Percentiles rank a stretch among this genome's conserved stretches.
phyloP scores from a whole-genome alignment of 108 stramenopile species.

The Mediolabrus comicus region DNA sequence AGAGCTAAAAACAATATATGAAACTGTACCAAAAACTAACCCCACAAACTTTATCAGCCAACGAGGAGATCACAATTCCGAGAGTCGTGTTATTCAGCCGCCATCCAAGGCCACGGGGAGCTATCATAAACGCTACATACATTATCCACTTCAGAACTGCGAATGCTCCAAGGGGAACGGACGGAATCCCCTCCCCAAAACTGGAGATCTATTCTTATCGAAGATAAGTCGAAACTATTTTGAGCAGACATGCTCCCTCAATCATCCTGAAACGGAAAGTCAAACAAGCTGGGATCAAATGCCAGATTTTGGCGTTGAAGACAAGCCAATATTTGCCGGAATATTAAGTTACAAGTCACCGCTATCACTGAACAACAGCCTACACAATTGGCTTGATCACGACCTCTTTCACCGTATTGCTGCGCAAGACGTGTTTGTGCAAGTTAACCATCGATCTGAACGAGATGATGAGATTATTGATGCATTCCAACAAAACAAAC shows the following conservation, averaged over 20 bases:
- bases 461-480: not conserved
- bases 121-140: not conserved
- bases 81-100: not conserved
- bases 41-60: too few species aligned
- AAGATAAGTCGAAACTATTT: too few species aligned
- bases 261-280: not conserved
- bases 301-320: slow-evolving; percentile 12
- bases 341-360: slow-evolving; percentile 10
- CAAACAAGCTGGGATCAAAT: not conserved
- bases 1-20: too few species aligned
- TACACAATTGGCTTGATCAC: not conserved
- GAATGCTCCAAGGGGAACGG: too few species aligned
- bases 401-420: not conserved
- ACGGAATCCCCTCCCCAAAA: not conserved
- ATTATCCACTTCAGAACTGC: not conserved
- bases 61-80: not conserved
- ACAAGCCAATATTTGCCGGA: not conserved
- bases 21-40: too few species aligned
- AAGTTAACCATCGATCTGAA: not conserved
- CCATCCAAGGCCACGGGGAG: slow-evolving; percentile 9
- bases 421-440: slow-evolving; percentile 4
- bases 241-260: not conserved
- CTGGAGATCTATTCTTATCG: not conserved
- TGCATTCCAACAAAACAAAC: not conserved
- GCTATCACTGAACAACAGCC: not conserved